Evolutionary conservation across 2,329 filamentous ascomycete species (phyloP).

Genomic region (Pseudogymnoascus sp.): DNA sequence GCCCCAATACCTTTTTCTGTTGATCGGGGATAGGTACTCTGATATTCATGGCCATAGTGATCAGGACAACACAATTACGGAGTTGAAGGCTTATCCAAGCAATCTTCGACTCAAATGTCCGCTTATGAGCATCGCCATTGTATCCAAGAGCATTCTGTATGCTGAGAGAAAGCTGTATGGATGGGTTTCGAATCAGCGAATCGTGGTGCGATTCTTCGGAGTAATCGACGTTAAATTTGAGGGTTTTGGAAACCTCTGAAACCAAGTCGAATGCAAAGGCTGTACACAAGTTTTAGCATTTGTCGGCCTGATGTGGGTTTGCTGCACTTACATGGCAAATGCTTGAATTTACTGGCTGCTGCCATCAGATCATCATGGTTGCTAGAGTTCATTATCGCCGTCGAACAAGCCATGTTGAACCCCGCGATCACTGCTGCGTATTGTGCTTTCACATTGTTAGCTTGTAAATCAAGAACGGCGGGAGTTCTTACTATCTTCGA

Average conservation of each 20-base stretch:
- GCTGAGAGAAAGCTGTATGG: slow-evolving; percentile 69
- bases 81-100: slow-evolving; percentile 69
- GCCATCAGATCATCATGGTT: slow-evolving; percentile 68
- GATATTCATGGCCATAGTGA: slow-evolving; percentile 54
- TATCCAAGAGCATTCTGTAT: slow-evolving; percentile 75
- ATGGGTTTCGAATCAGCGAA: slow-evolving; percentile 62
- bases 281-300: slow-evolving; percentile 25
- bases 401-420: slow-evolving; percentile 47
- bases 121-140: slow-evolving; percentile 52
- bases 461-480: not conserved
- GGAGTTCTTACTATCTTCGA: slow-evolving; percentile 41
- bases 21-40: slow-evolving; percentile 35
- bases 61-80: slow-evolving; percentile 60
- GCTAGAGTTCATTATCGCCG: slow-evolving; percentile 38
- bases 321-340: slow-evolving; percentile 18
- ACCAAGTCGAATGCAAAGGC: slow-evolving; percentile 58
- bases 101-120: slow-evolving; percentile 64
- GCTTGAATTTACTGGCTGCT: slow-evolving; percentile 39
- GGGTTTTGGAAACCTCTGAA: slow-evolving; percentile 58
- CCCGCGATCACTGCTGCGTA: slow-evolving; percentile 55
- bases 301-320: not conserved
- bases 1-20: slow-evolving; percentile 47
- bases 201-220: slow-evolving; percentile 68
- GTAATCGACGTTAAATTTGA: slow-evolving; percentile 74
- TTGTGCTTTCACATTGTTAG: slow-evolving; percentile 35